Evolutionary conservation across 2,329 filamentous ascomycete genomes (phyloP).

Genomic region (Didymellaceae sp.): DNA sequence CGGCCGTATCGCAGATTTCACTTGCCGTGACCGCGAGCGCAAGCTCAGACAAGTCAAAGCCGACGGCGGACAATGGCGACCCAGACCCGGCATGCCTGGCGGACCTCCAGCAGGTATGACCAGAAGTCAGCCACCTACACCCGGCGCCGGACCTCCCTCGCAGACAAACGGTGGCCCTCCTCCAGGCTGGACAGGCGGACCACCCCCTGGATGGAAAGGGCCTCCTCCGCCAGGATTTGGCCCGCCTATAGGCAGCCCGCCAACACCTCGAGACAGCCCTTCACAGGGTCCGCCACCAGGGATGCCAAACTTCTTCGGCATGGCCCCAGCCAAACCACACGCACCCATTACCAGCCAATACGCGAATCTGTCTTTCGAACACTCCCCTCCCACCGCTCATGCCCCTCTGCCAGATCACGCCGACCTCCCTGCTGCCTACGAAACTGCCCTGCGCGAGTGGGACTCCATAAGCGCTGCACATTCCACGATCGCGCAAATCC

Average conservation of each 20-base stretch:
- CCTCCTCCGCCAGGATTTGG: slow-evolving; percentile 24
- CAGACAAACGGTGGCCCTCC: slow-evolving; percentile 34
- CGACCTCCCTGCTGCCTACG: slow-evolving; percentile 69
- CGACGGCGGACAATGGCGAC: slow-evolving; percentile 64
- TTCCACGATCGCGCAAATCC: slow-evolving; percentile 62
- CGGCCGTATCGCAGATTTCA: slow-evolving; percentile 79
- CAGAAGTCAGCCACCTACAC: slow-evolving; percentile 27
- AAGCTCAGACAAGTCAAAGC: slow-evolving; percentile 73
- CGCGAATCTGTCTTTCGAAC: slow-evolving; percentile 33
- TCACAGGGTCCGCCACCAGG: slow-evolving; percentile 27
- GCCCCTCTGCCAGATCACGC: slow-evolving; percentile 32
- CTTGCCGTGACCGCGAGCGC: slow-evolving; percentile 75
- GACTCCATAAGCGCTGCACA: slow-evolving; percentile 75
- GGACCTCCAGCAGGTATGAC: slow-evolving; percentile 42
- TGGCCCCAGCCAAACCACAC: slow-evolving; percentile 53
- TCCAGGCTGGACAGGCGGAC: too few species aligned
- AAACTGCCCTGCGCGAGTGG: slow-evolving; percentile 80
- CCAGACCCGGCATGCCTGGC: slow-evolving; percentile 57
- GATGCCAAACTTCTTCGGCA: slow-evolving; percentile 60
- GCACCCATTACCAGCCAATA: slow-evolving; percentile 55
- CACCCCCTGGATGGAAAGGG: too few species aligned
- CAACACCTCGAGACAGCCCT: slow-evolving; percentile 20
- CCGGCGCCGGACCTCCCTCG: slow-evolving; percentile 33
- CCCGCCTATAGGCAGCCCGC: slow-evolving; percentile 18
- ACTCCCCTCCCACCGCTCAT: slow-evolving; percentile 24